phyloP scores from a whole-genome alignment of 225 moss, liverwort and hornwort genomes.

The Bryoerythrophyllum caledonicum region DNA sequence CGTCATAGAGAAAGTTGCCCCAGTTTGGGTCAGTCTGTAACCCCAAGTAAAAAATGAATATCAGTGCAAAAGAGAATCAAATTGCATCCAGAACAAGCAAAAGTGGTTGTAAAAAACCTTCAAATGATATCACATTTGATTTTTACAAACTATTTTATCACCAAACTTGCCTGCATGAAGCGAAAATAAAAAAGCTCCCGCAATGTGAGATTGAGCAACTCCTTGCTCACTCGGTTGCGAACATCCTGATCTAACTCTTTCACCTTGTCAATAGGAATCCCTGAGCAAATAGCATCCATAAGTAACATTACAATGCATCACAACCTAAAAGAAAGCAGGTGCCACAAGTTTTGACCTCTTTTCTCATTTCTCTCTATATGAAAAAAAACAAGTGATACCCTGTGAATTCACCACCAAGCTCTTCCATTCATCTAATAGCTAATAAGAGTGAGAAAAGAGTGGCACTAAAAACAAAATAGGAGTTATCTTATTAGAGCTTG shows the following conservation, averaged over 20 bases:
- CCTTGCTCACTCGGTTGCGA: slow-evolving; percentile 70
- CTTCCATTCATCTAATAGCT: too few relatives aligned
- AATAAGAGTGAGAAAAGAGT: too few relatives aligned
- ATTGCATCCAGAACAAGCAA: not conserved
- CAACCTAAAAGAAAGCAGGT: not conserved
- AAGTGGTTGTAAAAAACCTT: slow-evolving; percentile 10
- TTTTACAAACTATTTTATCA: not conserved
- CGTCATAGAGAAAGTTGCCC: slow-evolving; percentile 68
- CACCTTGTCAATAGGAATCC: slow-evolving; percentile 82
- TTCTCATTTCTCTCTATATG: too few relatives aligned
- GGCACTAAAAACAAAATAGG: too few relatives aligned
- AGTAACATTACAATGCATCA: slow-evolving; percentile 14
- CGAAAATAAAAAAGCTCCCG: slow-evolving; percentile 86
- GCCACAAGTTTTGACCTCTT: too few relatives aligned
- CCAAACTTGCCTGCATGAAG: slow-evolving; percentile 70
- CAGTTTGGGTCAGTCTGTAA: slow-evolving; percentile 72
- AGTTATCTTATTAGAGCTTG: too few relatives aligned
- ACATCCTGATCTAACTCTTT: slow-evolving; percentile 72
- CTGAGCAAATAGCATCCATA: slow-evolving; percentile 39
- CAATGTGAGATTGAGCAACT: slow-evolving; percentile 72
- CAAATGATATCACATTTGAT: not conserved
- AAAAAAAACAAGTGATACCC: not conserved
- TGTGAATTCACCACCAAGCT: not conserved
- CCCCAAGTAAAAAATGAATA: slow-evolving; percentile 17
- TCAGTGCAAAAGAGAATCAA: slow-evolving; percentile 29